Percentiles rank a stretch among this genome's conserved stretches.
Conservation (phyloP, 352 stramenopile genomes). For the Thraustotheca clavata region DNA sequence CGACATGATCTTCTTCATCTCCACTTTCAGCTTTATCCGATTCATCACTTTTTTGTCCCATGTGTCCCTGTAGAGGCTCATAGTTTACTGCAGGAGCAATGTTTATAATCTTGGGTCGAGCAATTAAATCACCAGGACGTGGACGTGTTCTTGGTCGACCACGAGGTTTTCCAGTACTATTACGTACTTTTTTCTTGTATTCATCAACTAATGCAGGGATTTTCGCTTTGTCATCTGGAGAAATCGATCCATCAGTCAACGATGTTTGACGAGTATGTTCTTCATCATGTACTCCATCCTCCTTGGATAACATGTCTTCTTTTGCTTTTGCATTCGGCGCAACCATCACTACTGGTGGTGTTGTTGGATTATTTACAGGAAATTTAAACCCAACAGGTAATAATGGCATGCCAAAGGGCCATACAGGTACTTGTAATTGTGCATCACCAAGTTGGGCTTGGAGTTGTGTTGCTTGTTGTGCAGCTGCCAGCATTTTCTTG, state of each 20-base stretch:
- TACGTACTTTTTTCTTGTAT: constrained; percentile 61
- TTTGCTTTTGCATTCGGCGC: constrained; percentile 12
- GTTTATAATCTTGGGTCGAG: constrained; percentile 51
- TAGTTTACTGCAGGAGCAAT: constrained; percentile 64
- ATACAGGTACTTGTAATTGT: constrained; percentile 9
- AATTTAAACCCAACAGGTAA: constrained; percentile 20
- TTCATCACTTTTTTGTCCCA: constrained; percentile 2
- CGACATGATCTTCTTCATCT: constrained; percentile 2
- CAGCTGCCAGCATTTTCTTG: constrained; percentile 14
- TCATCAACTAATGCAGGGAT: constrained; percentile 13
- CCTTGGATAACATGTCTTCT: constrained; percentile 6
- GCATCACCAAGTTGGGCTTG: constrained; percentile 1
- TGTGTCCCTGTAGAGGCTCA: constrained; percentile 24
- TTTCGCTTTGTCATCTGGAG: constrained; percentile 1
- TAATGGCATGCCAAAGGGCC: constrained; percentile 20
- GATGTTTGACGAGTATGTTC: not conserved
- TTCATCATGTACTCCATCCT: not conserved
- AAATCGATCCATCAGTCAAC: not conserved
- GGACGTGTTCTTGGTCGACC: constrained; percentile 60
- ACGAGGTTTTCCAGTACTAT: constrained; percentile 54
- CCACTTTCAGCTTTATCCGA: constrained; percentile 1
- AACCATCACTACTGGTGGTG: constrained; percentile 12
- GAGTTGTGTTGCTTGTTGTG: not conserved
- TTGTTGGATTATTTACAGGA: constrained; percentile 13
- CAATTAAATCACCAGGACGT: constrained; percentile 64